phyloP scores from a whole-genome alignment of 495 filamentous ascomycete species.

The Lepidopterella palustris region DNA sequence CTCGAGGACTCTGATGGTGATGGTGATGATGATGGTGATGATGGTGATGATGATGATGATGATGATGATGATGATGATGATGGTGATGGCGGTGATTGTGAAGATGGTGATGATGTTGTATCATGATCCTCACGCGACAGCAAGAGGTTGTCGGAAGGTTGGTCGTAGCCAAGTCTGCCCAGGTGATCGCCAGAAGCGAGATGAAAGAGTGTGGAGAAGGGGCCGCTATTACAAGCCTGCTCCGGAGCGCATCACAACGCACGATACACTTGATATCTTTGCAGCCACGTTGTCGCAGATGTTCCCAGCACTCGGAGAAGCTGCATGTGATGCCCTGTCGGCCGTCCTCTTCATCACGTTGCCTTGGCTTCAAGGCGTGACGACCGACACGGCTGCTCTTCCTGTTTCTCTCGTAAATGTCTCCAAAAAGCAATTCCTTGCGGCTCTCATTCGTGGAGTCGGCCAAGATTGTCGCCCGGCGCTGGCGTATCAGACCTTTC shows the following conservation, averaged over 20 bases:
- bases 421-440: background rate
- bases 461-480: background rate
- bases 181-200: constrained; percentile 18
- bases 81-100: background rate
- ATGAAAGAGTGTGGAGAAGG: constrained; percentile 30
- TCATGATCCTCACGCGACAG: background rate
- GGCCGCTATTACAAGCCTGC: no score
- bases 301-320: background rate
- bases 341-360: background rate
- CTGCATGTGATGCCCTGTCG: background rate
- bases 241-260: no score
- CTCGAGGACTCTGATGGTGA: background rate
- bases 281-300: constrained; percentile 25
- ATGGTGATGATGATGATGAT: no score
- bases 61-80: background rate
- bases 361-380: background rate
- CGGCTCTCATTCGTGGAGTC: background rate
- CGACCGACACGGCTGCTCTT: background rate
- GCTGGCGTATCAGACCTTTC: background rate
- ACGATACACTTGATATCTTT: background rate
- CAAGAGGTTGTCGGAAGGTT: background rate
- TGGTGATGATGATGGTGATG: background rate
- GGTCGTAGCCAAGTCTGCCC: background rate
- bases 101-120: no score
- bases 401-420: background rate